Percentiles rank a stretch among this genome's conserved stretches.
Conservation (phyloP, 2,329 filamentous ascomycete genomes). For the Periconia sp. region DNA sequence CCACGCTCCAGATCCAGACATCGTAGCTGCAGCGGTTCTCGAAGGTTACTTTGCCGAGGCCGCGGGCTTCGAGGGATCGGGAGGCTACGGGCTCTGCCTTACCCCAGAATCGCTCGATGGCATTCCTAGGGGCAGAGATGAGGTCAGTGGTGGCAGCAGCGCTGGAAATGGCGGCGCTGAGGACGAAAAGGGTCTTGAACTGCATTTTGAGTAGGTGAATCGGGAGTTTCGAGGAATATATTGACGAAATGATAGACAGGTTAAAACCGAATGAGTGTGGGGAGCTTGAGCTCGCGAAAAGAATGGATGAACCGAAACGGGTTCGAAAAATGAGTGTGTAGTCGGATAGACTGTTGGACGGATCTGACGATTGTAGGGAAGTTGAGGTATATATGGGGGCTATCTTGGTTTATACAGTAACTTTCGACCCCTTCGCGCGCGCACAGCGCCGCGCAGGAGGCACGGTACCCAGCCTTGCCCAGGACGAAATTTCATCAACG, state of each 20-base stretch:
- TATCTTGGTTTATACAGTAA: background rate
- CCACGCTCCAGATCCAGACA: conserved; percentile 28
- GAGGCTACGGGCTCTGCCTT: background rate
- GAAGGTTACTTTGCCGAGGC: conserved; percentile 21
- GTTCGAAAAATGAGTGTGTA: background rate
- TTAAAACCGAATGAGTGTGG: conserved; percentile 1
- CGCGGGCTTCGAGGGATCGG: background rate
- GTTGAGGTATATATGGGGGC: background rate
- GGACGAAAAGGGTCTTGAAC: conserved; percentile 17
- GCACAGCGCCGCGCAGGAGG: no score
- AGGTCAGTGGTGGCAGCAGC: conserved; percentile 9
- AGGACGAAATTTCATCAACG: background rate
- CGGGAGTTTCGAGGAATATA: no score
- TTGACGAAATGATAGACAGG: background rate
- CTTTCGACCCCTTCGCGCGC: background rate
- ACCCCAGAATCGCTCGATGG: background rate
- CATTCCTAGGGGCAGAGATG: background rate
- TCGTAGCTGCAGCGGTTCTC: conserved; percentile 29
- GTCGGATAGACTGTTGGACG: background rate
- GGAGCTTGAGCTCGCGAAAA: background rate
- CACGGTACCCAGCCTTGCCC: background rate
- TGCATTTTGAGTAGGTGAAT: conserved; percentile 13
- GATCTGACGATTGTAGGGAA: background rate
- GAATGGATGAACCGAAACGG: background rate
- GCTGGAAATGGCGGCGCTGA: conserved; percentile 17